Evolutionary conservation across 1,284 basidiomycete genomes (phyloP), one percentile per base, ranked within the genome.

Genomic region (Cutaneotrichosporon arboriforme): DNA sequence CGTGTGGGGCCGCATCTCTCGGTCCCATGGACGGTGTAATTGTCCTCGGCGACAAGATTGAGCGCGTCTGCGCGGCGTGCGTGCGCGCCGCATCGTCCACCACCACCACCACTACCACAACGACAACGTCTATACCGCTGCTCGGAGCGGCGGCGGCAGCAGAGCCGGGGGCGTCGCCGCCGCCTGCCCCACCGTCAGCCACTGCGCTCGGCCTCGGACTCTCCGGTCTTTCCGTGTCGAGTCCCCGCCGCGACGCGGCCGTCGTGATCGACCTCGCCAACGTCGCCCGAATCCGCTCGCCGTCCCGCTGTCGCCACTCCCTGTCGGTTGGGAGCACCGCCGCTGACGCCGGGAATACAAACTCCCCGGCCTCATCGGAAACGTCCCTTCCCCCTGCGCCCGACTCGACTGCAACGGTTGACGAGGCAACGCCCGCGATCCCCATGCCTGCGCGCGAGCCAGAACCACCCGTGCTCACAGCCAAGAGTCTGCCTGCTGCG

Each of bases 1-100:
- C 66, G 20, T 73, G 71, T 55, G 71, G 71, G 13, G 51, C 58
- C 2, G 65, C 43, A 26, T 61, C 41, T 4, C 52, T 54, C 4
- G 49, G 57, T 20, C 57, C 46, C 14, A 41, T 36, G 8, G 58
- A 63, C 26, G 64, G 53, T 13, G 52, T 60, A 10, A 48, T 62
- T 22, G 46, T 65, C 17, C 48, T 65, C 13, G 53, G 57, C 31
- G 60, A 66, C 20, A 39, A 56, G 22, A 52, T 62, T 39, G 69
- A 71, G 52, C 57, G 68, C 37, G 52, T 73, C 8, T 73, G 70
- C 50, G 62, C 60, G 4, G 45, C 57, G 22, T 72, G 68, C 46
- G 59, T 65, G 21, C 50, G 47, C 20, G 34, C 23, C 17, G 46
- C 31, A 10, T 31, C 45, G 54, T 22, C 34, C n/a, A n/a, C n/a